Evolutionary conservation across 768 basidiomycete genomes (phyloP).

Genomic region (Auricularia heimuer): DNA sequence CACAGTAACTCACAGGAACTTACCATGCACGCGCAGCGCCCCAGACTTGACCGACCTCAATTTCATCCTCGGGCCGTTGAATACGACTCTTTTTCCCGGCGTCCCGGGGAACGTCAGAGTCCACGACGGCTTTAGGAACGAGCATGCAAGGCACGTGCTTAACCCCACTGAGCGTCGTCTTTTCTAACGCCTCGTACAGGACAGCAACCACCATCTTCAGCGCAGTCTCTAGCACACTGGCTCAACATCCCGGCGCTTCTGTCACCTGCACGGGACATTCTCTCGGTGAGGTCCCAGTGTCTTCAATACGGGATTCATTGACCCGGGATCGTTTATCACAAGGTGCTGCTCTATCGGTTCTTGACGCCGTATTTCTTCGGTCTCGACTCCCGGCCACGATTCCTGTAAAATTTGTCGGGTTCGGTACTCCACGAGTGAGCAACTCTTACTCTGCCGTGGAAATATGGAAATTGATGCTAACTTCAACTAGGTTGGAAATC

Average conservation of each 20-base stretch:
- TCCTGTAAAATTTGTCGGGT: constrained; percentile 22
- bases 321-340: background rate
- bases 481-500: constrained; percentile 32
- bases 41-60: constrained; percentile 34
- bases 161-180: background rate
- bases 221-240: constrained; percentile 19
- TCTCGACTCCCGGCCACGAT: constrained; percentile 25
- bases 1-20: too few relatives aligned
- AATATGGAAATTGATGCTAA: background rate
- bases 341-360: constrained; percentile 28
- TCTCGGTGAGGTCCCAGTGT: constrained; percentile 14
- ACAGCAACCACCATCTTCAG: constrained; percentile 19
- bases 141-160: constrained; percentile 35
- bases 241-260: constrained; percentile 12
- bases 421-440: constrained; percentile 29
- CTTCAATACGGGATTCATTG: too few relatives aligned
- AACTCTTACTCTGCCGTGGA: background rate
- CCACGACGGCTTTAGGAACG: constrained; percentile 38
- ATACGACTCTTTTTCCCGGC: constrained; percentile 41
- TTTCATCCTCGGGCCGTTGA: constrained; percentile 24
- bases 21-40: constrained; percentile 1
- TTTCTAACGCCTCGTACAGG: constrained; percentile 6
- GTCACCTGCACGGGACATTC: constrained; percentile 30
- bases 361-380: constrained; percentile 31
- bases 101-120: constrained; percentile 30